Conservation (phyloP, 257 asterid species). For the Solanum corneliomulleri region DNA sequence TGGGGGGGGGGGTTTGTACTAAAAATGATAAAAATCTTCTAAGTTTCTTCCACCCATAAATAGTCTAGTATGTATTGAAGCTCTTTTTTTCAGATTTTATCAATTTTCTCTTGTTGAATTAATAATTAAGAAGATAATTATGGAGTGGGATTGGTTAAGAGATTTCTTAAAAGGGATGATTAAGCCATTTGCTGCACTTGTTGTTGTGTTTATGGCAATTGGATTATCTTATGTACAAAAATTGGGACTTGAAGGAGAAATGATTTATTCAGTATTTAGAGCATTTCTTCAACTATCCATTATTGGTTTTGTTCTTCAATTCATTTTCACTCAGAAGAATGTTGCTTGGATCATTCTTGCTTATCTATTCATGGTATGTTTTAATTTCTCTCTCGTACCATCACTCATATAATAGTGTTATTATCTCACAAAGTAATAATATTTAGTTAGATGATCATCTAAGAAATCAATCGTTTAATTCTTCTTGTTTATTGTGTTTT, state of each 20-base stretch:
- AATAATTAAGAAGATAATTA: not conserved
- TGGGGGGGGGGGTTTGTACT: not conserved
- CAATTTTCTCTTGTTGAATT: not conserved
- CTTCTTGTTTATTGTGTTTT: not conserved
- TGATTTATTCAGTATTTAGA: conserved; percentile 67
- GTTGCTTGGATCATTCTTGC: conserved; percentile 66
- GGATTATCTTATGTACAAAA: conserved; percentile 48
- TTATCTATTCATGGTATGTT: conserved; percentile 80
- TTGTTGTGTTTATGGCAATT: conserved; percentile 70
- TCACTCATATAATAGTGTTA: not conserved
- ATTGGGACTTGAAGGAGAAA: conserved; percentile 69
- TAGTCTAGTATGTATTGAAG: not conserved
- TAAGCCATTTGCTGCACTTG: conserved; percentile 73
- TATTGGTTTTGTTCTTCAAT: conserved; percentile 81
- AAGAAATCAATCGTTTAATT: not conserved
- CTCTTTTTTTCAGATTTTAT: not conserved
- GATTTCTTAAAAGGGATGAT: conserved; percentile 77
- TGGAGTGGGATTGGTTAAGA: conserved; percentile 62
- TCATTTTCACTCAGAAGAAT: conserved; percentile 60
- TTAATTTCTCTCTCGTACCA: not conserved
- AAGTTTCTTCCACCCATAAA: not conserved
- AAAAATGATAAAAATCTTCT: not conserved
- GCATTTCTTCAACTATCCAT: conserved; percentile 76
- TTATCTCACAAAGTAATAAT: not conserved
- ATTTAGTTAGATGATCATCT: not conserved